Evolutionary conservation across 306 rosid genomes (phyloP).

Genomic region (Malus orientalis): DNA sequence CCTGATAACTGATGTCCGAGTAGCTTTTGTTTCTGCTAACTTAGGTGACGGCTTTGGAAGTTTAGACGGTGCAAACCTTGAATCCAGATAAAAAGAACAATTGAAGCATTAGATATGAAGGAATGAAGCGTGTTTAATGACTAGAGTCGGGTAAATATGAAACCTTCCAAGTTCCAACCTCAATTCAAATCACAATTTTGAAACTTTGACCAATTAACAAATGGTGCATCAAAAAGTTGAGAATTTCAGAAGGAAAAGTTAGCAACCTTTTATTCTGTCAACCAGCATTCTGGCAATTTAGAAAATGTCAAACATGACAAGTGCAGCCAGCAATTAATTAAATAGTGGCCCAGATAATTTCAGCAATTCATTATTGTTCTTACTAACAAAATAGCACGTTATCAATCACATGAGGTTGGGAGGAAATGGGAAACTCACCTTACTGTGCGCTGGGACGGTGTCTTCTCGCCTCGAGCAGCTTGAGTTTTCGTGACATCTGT

Average conservation of each 20-base stretch:
- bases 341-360: neutral
- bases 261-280: neutral
- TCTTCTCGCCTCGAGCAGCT: constrained; percentile 3
- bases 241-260: neutral
- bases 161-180: neutral
- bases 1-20: constrained; percentile 49
- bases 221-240: neutral
- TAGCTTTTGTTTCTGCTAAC: constrained; percentile 33
- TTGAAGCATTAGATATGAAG: constrained; percentile 2
- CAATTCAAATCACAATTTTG: neutral
- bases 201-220: neutral
- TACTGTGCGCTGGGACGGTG: constrained; percentile 23
- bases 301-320: neutral
- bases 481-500: constrained; percentile 24
- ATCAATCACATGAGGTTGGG: neutral
- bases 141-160: neutral
- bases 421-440: constrained; percentile 37
- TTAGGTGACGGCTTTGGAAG: constrained; percentile 58
- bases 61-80: constrained; percentile 39
- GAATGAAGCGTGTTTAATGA: neutral
- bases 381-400: neutral
- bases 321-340: neutral
- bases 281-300: neutral
- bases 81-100: constrained; percentile 13
- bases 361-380: neutral